phyloP scores from a whole-genome alignment of 306 rosid genomes.

The Medicago arabica region DNA sequence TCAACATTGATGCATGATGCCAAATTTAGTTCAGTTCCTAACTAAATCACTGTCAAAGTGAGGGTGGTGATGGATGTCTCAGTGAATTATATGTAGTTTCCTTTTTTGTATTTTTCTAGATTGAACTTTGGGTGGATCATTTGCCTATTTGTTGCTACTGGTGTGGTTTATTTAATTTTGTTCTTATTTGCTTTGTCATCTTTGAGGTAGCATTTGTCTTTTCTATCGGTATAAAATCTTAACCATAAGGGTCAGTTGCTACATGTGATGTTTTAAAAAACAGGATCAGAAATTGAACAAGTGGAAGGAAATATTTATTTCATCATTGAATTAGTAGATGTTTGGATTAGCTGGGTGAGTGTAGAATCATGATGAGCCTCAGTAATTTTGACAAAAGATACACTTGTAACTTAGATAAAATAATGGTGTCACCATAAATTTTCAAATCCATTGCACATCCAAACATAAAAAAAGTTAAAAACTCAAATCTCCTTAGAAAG shows the following conservation, averaged over 20 bases:
- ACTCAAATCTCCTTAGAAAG: too few species aligned
- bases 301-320: too few species aligned
- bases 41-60: neutral
- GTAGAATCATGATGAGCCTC: too few species aligned
- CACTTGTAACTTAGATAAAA: too few species aligned
- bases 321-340: too few species aligned
- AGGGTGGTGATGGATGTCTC: neutral
- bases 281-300: too few species aligned
- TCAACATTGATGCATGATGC: neutral
- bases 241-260: neutral
- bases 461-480: too few species aligned
- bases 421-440: too few species aligned
- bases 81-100: neutral
- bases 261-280: too few species aligned
- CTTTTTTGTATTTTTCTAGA: neutral
- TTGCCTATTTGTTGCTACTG: neutral
- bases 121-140: neutral
- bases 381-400: too few species aligned
- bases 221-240: neutral
- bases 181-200: neutral
- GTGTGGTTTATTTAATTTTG: neutral
- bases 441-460: too few species aligned
- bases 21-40: neutral
- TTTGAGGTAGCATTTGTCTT: neutral
- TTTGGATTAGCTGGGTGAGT: too few species aligned